Base-by-base conservation (phyloP, 352 stramenopile species). In the Globisporangium alternatum region DNA sequence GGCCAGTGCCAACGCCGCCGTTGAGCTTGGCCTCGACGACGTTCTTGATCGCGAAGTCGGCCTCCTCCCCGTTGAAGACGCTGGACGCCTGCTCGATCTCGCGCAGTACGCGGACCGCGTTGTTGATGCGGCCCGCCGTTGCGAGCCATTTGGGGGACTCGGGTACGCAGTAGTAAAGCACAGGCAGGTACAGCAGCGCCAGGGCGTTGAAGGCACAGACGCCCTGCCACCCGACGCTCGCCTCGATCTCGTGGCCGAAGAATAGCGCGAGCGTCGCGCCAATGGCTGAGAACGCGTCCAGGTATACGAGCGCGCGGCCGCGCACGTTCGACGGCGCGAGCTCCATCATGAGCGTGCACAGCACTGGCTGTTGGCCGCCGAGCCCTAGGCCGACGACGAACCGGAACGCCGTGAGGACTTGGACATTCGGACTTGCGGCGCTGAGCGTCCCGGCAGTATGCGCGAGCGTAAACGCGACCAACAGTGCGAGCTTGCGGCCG, bases 211-310 rank as follows among this genome's bases (percentile, higher is more conserved):
- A 51, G 3, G 13, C 44, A n/a, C 37, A 35, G 19, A 48, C 15
- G 8, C 13, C 44, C 30, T 39, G 56, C 56, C 56, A 62, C 5
- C 56, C 56, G n/a, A 62, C 43, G 5, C 5, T n/a, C 2, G 56
- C 39, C 37, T 35, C 56, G 39, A 54, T 21, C 25, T 54, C 56
- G 15, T 17, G 44, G 5, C 39, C 25, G 5, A 62, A 30, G 2
- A 55, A 4, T n/a, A 54, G 31, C 15, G 41, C 35, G 17, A 71
- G 6, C 1, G 71, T 65, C 30, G 44, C 44, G 12, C 64, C 68
- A 2, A 74, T 31, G 25, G 64, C 21, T 37, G 44, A 71, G 43
- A 71, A 74, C 0, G n/a, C 48, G 22, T 74, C 64, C 10, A 71
- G 30, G 22, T 71, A 39, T 21, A 68, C 68, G 43, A 74, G 61